Base-by-base conservation (phyloP, 1,284 basidiomycete genomes). In the Naganishia sp. region DNA sequence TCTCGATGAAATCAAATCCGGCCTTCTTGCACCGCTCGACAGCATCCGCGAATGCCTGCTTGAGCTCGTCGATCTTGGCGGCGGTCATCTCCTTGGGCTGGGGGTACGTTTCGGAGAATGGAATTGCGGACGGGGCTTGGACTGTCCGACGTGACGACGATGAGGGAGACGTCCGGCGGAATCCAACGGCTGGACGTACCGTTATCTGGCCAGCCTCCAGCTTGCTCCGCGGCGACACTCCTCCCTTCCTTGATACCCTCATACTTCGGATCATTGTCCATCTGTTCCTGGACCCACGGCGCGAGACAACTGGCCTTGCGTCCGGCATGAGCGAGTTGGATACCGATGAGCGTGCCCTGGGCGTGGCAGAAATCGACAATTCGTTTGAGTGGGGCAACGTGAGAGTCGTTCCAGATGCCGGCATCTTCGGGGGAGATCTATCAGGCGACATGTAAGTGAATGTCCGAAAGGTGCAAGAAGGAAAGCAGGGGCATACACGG, bases 1-100 rank as follows among this genome's bases (percentile, higher is more conserved):
- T 76, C 73, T 94, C 90, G 67, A 94, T 87, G 71, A 89, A 90
- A 78, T 94, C 90, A 75, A 86, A 90, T 33, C 88, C 89, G 48
- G 83, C 81, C 71, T 81, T 75, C 73, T 87, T 83, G 76, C 82
- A 83, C 25, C 90, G 84, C 59, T 85, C 82, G 2, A 86, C 81
- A 2, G 90, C 86, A 18, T 84, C 83, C 6, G 84, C 75, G 73
- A 87, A 94, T 0, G 86, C 87, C 65, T 87, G 81, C 70, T 88
- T 86, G 42, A 93, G 73, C 52, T 80, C 75, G 28, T 84, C 75
- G 63, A 94, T 81, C 61, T 90, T 83, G 9, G 84, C 80, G 42
- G 81, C 74, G 0, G 83, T 80, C 75, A 88, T 81, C 59, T 81
- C 88, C 64, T 85, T 82, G 0, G 89, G 89, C 3, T 77, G 72